Percentiles rank a stretch among this genome's conserved stretches.
Conservation (phyloP, 2,329 filamentous ascomycete genomes). For the Fusarium falciforme region DNA sequence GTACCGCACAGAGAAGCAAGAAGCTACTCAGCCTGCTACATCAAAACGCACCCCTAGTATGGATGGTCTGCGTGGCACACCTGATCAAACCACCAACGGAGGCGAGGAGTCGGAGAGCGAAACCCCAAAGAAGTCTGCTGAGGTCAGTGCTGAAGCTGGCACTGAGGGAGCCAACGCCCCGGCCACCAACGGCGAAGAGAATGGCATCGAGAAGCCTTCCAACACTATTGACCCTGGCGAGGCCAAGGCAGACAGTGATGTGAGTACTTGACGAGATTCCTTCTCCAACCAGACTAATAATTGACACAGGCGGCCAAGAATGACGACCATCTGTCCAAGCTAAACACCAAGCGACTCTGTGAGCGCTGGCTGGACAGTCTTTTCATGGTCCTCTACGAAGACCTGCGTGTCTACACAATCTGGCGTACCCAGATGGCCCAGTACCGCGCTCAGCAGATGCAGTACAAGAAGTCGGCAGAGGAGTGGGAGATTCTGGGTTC, state of each 20-base stretch:
- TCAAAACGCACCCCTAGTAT: conserved; percentile 81
- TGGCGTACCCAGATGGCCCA: conserved; percentile 99
- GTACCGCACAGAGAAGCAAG: conserved; percentile 88
- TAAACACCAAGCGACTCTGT: conserved; percentile 96
- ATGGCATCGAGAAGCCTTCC: conserved; percentile 78
- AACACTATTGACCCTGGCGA: conserved; percentile 82
- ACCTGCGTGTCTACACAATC: conserved; percentile 97
- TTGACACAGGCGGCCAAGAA: conserved; percentile 69
- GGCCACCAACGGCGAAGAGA: conserved; percentile 54
- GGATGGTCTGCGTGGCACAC: conserved; percentile 79
- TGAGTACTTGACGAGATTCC: conserved; percentile 51
- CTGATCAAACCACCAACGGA: conserved; percentile 67
- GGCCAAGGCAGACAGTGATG: conserved; percentile 78
- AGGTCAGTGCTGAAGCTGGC: conserved; percentile 44
- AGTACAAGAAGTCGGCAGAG: conserved; percentile 96
- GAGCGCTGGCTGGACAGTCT: conserved; percentile 98
- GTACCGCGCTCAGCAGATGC: conserved; percentile 90
- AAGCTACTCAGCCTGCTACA: conserved; percentile 59
- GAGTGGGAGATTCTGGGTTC: conserved; percentile 99
- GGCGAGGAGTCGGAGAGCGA: conserved; percentile 52
- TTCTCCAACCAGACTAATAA: conserved; percentile 29
- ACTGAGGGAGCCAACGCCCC: conserved; percentile 32
- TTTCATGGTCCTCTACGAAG: conserved; percentile 99
- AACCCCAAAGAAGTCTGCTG: conserved; percentile 46
- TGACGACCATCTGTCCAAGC: conserved; percentile 83